phyloP scores from a whole-genome alignment of 164 flowering plant genomes.

The Liriodendron chinense region DNA sequence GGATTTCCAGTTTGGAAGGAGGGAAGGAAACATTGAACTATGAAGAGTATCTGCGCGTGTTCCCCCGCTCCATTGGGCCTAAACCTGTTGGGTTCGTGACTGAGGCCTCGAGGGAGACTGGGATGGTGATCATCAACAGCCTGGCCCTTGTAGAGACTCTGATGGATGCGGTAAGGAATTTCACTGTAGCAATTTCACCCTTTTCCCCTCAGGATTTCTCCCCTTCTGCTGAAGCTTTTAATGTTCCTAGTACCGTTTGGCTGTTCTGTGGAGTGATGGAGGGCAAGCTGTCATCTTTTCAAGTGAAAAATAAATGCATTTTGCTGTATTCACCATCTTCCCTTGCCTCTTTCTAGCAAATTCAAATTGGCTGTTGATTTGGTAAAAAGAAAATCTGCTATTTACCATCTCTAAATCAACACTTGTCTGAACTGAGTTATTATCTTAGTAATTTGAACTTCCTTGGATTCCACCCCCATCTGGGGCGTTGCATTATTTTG shows the following conservation, averaged over 20 bases:
- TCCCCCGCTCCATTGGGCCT: constrained; percentile 68
- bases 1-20: constrained; percentile 63
- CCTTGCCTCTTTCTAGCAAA: background rate
- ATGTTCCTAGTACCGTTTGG: background rate
- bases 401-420: background rate
- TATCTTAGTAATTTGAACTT: background rate
- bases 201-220: background rate
- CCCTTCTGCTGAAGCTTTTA: background rate
- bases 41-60: constrained; percentile 68
- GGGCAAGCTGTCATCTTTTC: background rate
- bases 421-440: background rate
- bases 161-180: constrained; percentile 72
- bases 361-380: background rate
- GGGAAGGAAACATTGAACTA: constrained; percentile 62
- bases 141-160: constrained; percentile 87
- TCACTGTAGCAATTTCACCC: constrained; percentile 16
- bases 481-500: background rate
- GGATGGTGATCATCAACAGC: constrained; percentile 85
- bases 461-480: background rate
- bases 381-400: background rate
- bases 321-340: background rate
- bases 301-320: background rate
- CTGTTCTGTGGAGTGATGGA: background rate
- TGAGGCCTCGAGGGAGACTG: constrained; percentile 79
- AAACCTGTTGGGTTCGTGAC: constrained; percentile 75